These are phyloP conservation scores for Scedosporium minutisporum DNA, from an alignment of 2,329 filamentous ascomycete species.

Conservation along the genomic window DNA sequence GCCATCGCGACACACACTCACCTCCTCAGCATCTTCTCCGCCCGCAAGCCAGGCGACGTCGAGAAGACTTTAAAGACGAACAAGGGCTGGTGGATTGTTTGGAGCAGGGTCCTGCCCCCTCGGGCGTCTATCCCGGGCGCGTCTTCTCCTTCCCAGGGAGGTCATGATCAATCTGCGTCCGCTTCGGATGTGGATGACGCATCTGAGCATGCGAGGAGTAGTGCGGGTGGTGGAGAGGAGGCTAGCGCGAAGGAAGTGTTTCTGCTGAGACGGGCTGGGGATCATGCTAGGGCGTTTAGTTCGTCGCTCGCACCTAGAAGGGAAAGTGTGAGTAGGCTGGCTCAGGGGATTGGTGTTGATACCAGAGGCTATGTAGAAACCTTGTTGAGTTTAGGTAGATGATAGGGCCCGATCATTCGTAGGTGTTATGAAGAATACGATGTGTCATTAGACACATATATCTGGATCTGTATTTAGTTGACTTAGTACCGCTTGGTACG, in stretches of 20 bases:
- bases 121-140: background rate
- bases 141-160: background rate
- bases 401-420: background rate
- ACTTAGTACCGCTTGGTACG: too few relatives aligned
- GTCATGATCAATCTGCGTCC: background rate
- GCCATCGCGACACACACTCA: constrained; percentile 57
- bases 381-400: constrained; percentile 33
- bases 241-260: constrained; percentile 46
- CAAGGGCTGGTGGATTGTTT: constrained; percentile 62
- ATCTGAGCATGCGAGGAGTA: background rate
- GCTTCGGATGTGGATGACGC: background rate
- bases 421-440: too few relatives aligned
- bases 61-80: constrained; percentile 58
- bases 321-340: constrained; percentile 42
- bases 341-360: constrained; percentile 68
- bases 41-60: constrained; percentile 29
- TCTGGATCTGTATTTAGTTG: too few relatives aligned
- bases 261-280: constrained; percentile 49
- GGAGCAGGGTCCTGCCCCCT: constrained; percentile 42
- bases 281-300: constrained; percentile 34
- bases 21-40: constrained; percentile 44
- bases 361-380: constrained; percentile 67
- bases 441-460: too few relatives aligned
- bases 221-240: background rate
- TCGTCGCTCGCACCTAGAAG: constrained; percentile 17